Base-by-base conservation (phyloP, 768 basidiomycete genomes). In the Mycena kentingensis region DNA sequence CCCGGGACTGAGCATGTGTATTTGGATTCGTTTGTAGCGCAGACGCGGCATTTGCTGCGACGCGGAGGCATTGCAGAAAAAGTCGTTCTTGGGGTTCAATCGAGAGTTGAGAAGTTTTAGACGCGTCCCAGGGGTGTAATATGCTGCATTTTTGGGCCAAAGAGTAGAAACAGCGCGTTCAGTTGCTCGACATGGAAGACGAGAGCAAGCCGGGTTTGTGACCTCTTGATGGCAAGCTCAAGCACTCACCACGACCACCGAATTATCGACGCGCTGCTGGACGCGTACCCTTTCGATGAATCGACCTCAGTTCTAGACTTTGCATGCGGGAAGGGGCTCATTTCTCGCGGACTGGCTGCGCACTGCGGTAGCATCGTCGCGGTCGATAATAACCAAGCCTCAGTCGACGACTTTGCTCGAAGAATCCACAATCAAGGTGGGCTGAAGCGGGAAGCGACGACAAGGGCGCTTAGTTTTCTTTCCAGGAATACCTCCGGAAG, bases 361-460 rank as follows among this genome's bases (percentile, higher is more conserved):
- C 71, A 86, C 57, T 78, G 78, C 39, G 85, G 82, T 63, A 73
- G 73, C 26, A 78, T 91, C 54, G 68, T 90, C 15, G 90, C 88
- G 8, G 82, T 88, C 15, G 90, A 92, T 62, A 86, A 90, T 63
- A 89, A 84, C 68, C 82, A 84, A 55, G 78, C 68, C 1, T 80
- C 84, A 73, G 85, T 91, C 7, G 82, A 88, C 48, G 67, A 73
- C 15, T 92, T 81, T 72, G 90, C 88, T 66, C 61, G 68, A 46
- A 71, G 75, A 19, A 81, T 82, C 12, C 53, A 53, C 19, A 79
- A 85, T 49, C 84, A 89, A 51, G 87, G 57, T 46, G 24, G 5
- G 12, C 21, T 7, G 11, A n/a, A 34, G 11, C n/a, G 10, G n/a
- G 10, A 19, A 25, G 25, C 37, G 12, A 27, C 24, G 5, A 27